Percentiles rank a stretch among this genome's conserved stretches.
Evolutionary conservation across 2,329 filamentous ascomycete species (phyloP).

Genomic region (Alternaria burnsii): DNA sequence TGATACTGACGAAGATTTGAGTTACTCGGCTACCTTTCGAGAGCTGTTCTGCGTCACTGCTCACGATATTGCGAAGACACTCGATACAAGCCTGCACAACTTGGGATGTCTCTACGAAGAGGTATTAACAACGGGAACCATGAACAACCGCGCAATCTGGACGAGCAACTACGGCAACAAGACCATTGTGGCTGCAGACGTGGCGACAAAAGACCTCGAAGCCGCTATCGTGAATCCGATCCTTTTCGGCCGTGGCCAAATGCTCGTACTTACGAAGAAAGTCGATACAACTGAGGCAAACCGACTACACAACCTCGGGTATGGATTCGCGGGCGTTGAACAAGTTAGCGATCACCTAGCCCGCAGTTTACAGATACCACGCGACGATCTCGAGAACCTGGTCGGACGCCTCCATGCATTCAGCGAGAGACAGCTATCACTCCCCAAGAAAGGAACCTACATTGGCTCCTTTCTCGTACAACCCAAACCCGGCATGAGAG

Average conservation of each 20-base stretch:
- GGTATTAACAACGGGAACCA: conserved; percentile 71
- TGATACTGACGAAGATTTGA: conserved; percentile 63
- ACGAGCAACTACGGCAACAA: conserved; percentile 29
- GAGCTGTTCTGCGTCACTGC: conserved; percentile 86
- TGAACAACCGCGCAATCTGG: conserved; percentile 68
- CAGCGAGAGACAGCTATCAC: conserved; percentile 40
- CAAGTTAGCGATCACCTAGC: conserved; percentile 74
- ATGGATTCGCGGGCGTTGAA: conserved; percentile 70
- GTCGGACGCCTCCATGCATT: conserved; percentile 72
- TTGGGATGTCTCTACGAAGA: conserved; percentile 79
- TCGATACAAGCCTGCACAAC: conserved; percentile 69
- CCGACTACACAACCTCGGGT: conserved; percentile 74
- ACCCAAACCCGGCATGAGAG: conserved; percentile 50
- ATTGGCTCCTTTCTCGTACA: conserved; percentile 53
- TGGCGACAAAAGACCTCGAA: conserved; percentile 51
- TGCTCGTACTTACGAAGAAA: conserved; percentile 79
- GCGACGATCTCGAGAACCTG: conserved; percentile 66
- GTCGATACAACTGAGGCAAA: conserved; percentile 68
- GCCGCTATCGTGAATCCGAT: conserved; percentile 44
- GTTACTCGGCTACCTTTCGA: conserved; percentile 80
- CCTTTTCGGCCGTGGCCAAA: conserved; percentile 73
- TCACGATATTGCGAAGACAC: conserved; percentile 72
- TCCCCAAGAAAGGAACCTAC: conserved; percentile 59
- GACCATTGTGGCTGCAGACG: conserved; percentile 36
- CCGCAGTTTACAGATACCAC: conserved; percentile 76